Base-by-base conservation (phyloP, 1,284 basidiomycete species). In the Fomitopsis betulina region DNA sequence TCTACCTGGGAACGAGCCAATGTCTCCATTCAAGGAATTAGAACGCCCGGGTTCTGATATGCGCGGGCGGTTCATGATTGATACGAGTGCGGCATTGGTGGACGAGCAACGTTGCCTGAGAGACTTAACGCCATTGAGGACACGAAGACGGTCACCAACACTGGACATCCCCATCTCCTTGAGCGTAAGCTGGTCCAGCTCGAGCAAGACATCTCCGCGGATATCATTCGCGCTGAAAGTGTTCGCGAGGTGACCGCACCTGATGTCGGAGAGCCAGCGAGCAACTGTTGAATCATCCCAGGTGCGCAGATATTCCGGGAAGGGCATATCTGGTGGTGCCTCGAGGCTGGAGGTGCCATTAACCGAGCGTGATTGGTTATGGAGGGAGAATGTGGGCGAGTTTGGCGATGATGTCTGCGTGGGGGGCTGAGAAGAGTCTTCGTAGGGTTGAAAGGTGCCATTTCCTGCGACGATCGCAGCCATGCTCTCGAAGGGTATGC, bases 121-220 rank as follows among this genome's bases (percentile, higher is more conserved):
- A 9, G 78, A 73, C 69, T 94, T 94, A 61, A 98, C 89, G 0
- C 86, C 95, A 57, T 86, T 89, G 17, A 93, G 69, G 54, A 98
- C 89, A 68, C 93, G 84, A 17, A 97, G 85, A 54, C 94, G 77
- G 71, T 98, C 95, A 5, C 96, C 96, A 43, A 98, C 88, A 72
- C 89, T 94, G 49, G 78, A 69, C 32, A 98, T 84, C 32, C 91
- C 91, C 83, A 97, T 91, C 74, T 97, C 95, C 71, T 89, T 93
- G 49, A 98, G 74, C 2, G 86, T 89, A 5, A 78, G 73, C 73
- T 94, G 91, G 68, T 97, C 94, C 39, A 98, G 76, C 66, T 98
- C 95, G 54, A 97, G 79, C 7, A 98, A 73, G 38, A 97, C 86
- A 68, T 91, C 88, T 9, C 95, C 94, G 47, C 92, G 78, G 63